A percentile compares a stretch with the other conserved stretches of the same genome.
Conservation (phyloP, 352 stramenopile species). For the Phytopythium mirpurense region DNA sequence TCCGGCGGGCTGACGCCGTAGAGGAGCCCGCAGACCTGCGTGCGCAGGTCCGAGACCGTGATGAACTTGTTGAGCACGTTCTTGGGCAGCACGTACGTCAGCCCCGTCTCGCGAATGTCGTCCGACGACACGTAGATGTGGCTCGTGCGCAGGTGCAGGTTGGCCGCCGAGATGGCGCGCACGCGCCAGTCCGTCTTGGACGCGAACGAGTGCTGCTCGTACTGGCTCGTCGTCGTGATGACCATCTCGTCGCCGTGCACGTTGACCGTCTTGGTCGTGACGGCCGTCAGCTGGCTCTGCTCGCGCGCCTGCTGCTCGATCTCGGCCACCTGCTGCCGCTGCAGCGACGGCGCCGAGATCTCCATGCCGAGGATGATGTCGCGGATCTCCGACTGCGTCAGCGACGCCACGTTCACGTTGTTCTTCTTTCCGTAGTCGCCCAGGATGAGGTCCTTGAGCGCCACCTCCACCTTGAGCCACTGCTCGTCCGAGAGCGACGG, state of each 20-base stretch:
- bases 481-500: slow-evolving; percentile 98
- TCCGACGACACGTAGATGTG: slow-evolving; percentile 99
- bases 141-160: slow-evolving; percentile 98
- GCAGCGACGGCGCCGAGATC: slow-evolving; percentile 98
- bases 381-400: slow-evolving; percentile 99
- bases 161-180: slow-evolving; percentile 97
- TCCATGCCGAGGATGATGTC: slow-evolving; percentile 99
- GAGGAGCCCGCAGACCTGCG: slow-evolving; percentile 97
- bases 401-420: slow-evolving; percentile 99
- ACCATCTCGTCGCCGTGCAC: slow-evolving; percentile 99
- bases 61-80: slow-evolving; percentile 99
- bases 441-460: slow-evolving; percentile 99
- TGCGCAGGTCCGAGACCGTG: slow-evolving; percentile 96
- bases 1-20: slow-evolving; percentile 98
- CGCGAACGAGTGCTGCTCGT: slow-evolving; percentile 99
- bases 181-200: slow-evolving; percentile 99
- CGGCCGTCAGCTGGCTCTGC: slow-evolving; percentile 97
- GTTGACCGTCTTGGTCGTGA: slow-evolving; percentile 99
- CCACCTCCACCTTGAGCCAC: slow-evolving; percentile 99
- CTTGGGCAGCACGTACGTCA: slow-evolving; percentile 99
- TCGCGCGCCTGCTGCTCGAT: slow-evolving; percentile 99
- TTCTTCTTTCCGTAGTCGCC: slow-evolving; percentile 99
- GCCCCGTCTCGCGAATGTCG: slow-evolving; percentile 96
- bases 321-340: slow-evolving; percentile 99
- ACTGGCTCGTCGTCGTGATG: slow-evolving; percentile 98